Evolutionary conservation across 2,329 filamentous ascomycete genomes (phyloP).

Genomic region (Blumeria hordei): DNA sequence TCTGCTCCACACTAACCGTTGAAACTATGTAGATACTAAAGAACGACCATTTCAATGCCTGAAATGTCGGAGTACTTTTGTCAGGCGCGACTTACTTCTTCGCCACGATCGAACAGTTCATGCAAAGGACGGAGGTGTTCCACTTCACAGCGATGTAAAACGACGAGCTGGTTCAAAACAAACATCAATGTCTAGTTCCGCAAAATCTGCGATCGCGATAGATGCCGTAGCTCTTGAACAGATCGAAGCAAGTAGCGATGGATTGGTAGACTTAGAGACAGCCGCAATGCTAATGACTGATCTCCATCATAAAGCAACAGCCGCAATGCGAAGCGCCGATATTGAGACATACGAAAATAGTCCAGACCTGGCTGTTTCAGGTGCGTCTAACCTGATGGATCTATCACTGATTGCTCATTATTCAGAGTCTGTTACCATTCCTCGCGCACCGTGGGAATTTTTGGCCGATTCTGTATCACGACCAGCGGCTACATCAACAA

Average conservation of each 20-base stretch:
- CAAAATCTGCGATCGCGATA: conserved; percentile 57
- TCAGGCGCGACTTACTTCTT: conserved; percentile 84
- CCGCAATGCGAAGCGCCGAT: conserved; percentile 35
- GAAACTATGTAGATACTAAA: conserved; percentile 56
- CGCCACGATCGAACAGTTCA: conserved; percentile 96
- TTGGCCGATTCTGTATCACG: conserved; percentile 46
- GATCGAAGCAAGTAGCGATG: conserved; percentile 74
- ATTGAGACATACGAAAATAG: conserved; percentile 26
- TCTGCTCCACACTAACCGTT: conserved; percentile 2
- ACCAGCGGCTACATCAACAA: conserved; percentile 50
- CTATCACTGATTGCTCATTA: conserved; percentile 57
- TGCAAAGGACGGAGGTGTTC: conserved; percentile 87
- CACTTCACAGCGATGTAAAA: conserved; percentile 84
- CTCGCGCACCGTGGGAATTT: conserved; percentile 86
- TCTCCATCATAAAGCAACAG: conserved; percentile 87
- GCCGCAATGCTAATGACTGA: conserved; percentile 97
- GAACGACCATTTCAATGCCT: conserved; percentile 96
- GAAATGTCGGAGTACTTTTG: conserved; percentile 96
- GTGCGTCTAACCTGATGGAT: conserved; percentile 46
- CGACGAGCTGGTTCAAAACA: conserved; percentile 51
- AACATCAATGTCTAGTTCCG: conserved; percentile 34
- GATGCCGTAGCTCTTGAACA: conserved; percentile 77
- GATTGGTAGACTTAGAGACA: conserved; percentile 85
- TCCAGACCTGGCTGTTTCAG: conserved; percentile 45
- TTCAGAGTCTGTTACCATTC: conserved; percentile 54